A percentile compares a stretch with the other conserved stretches of the same genome.
phyloP scores from a whole-genome alignment of 768 basidiomycete genomes.

The Lactarius indigo region DNA sequence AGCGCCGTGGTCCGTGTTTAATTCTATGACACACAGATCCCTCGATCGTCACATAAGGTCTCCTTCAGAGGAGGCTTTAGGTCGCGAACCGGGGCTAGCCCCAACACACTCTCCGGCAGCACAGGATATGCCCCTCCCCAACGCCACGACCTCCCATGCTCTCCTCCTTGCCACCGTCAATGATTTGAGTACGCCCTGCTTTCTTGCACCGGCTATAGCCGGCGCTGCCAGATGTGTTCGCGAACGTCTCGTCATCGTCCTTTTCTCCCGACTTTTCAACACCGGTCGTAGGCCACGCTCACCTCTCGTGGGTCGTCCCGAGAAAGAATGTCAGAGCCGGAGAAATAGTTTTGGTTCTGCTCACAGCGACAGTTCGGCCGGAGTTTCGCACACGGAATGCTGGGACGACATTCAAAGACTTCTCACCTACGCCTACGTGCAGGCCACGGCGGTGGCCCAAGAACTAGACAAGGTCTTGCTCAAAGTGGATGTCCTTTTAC shows the following conservation, averaged over 20 bases:
- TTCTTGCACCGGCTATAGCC: constrained; percentile 52
- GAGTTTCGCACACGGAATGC: constrained; percentile 40
- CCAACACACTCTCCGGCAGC: background rate
- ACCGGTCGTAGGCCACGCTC: constrained; percentile 20
- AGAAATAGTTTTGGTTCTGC: constrained; percentile 15
- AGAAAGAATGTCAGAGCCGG: constrained; percentile 6
- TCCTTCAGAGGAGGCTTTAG: background rate
- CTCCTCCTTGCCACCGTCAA: constrained; percentile 56
- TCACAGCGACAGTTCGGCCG: constrained; percentile 15
- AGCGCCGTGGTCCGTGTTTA: background rate
- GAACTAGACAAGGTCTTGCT: constrained; percentile 65
- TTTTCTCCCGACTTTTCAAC: constrained; percentile 62
- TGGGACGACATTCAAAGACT: constrained; percentile 75
- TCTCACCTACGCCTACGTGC: constrained; percentile 81
- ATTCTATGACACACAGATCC: constrained; percentile 18
- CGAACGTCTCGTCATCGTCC: constrained; percentile 54
- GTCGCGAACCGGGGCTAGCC: background rate
- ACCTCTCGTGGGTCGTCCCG: constrained; percentile 1
- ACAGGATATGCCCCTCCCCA: constrained; percentile 24
- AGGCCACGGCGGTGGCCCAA: constrained; percentile 74
- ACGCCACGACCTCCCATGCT: constrained; percentile 25
- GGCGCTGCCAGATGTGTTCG: constrained; percentile 46
- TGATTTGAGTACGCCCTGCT: constrained; percentile 48
- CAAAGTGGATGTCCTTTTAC: constrained; percentile 73
- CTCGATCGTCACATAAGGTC: constrained; percentile 18